phyloP scores from a whole-genome alignment of 257 asterid species.

The Ehretia macrophylla region DNA sequence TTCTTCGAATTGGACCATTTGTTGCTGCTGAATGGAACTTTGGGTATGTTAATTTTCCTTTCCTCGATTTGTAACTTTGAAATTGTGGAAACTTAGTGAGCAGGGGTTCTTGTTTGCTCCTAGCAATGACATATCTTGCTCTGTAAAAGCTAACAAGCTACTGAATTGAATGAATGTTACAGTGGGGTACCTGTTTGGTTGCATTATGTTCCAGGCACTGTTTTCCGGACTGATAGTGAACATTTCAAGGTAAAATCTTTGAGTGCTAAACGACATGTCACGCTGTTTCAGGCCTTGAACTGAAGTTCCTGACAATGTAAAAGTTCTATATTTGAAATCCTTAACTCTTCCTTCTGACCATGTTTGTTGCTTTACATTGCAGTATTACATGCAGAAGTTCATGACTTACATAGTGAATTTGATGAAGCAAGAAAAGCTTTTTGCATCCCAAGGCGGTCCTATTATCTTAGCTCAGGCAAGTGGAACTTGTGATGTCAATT shows the following conservation, averaged over 20 bases:
- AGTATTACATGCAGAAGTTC: conserved; percentile 79
- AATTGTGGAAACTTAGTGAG: neutral
- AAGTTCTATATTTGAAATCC: neutral
- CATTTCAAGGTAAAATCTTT: conserved; percentile 61
- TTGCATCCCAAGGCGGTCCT: conserved; percentile 89
- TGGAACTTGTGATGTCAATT: conserved; percentile 8
- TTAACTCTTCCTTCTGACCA: conserved; percentile 1
- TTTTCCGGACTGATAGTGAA: conserved; percentile 79
- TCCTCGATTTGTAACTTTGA: neutral
- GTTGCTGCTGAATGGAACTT: conserved; percentile 95
- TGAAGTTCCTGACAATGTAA: neutral
- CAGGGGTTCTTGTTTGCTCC: too few species aligned
- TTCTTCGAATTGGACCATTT: conserved; percentile 90
- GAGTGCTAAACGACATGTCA: neutral
- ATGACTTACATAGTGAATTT: conserved; percentile 60
- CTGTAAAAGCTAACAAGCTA: conserved; percentile 11
- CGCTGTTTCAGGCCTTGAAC: neutral
- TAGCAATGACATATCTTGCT: neutral
- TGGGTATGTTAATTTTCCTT: conserved; percentile 44
- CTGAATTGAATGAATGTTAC: conserved; percentile 15
- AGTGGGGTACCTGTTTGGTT: conserved; percentile 96
- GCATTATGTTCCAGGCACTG: conserved; percentile 86
- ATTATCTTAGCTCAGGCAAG: conserved; percentile 81
- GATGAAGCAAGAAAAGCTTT: conserved; percentile 81
- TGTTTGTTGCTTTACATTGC: conserved; percentile 30